Evolutionary conservation across 805 yeast species (phyloP).

Genomic region (Pichia gijzeniarum): DNA sequence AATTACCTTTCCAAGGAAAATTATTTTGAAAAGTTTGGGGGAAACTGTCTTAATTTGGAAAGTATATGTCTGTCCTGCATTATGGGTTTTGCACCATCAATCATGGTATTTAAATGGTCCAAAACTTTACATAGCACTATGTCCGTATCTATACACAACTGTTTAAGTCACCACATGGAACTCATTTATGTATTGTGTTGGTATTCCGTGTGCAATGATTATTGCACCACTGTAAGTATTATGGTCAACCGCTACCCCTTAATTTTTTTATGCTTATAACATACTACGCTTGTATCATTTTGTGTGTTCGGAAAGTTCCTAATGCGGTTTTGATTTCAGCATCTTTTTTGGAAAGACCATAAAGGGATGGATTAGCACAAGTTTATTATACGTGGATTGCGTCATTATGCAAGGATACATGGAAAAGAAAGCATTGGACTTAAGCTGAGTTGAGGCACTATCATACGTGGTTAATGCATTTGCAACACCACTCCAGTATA

Average conservation of each 20-base stretch:
- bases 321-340: slow-evolving; percentile 30
- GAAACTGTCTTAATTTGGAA: slow-evolving; percentile 43
- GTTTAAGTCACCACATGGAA: slow-evolving; percentile 17
- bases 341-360: slow-evolving; percentile 32
- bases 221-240: slow-evolving; percentile 36
- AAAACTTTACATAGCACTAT: slow-evolving; percentile 23
- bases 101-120: slow-evolving; percentile 24
- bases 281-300: slow-evolving; percentile 12
- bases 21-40: slow-evolving; percentile 34
- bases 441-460: slow-evolving; percentile 15
- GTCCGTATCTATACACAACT: slow-evolving; percentile 11
- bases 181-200: slow-evolving; percentile 13
- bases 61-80: slow-evolving; percentile 17
- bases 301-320: slow-evolving; percentile 14
- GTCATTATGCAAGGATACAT: slow-evolving; percentile 17
- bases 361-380: slow-evolving; percentile 17
- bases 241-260: slow-evolving; percentile 20
- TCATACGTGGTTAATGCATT: slow-evolving; percentile 19
- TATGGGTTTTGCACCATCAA: slow-evolving; percentile 31
- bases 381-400: slow-evolving; percentile 19
- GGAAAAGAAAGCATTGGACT: slow-evolving; percentile 20
- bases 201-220: slow-evolving; percentile 20
- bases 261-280: slow-evolving; percentile 5
- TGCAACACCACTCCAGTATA: slow-evolving; percentile 20
- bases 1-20: slow-evolving; percentile 33